These are phyloP conservation scores for Lantana camara DNA, from an alignment of 257 asterid genomes.

Conservation along the genomic window DNA sequence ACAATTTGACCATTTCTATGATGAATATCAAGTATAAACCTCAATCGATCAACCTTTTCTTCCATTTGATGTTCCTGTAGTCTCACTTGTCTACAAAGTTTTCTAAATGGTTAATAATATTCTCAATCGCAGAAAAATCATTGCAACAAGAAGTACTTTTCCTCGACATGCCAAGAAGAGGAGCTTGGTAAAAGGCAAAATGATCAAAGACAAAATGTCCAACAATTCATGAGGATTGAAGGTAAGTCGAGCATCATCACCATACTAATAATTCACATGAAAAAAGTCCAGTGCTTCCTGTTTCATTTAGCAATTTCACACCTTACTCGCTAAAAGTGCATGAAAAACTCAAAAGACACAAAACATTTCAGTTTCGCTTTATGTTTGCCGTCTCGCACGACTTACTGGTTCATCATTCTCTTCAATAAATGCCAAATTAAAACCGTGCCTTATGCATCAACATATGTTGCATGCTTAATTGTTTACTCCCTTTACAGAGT, in stretches of 20 bases:
- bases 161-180: constrained; percentile 35
- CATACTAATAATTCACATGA: constrained; percentile 13
- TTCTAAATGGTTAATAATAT: constrained; percentile 17
- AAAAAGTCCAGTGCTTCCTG: background rate
- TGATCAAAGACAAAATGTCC: constrained; percentile 63
- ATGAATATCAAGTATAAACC: constrained; percentile 59
- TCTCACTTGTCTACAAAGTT: background rate
- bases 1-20: constrained; percentile 49
- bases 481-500: constrained; percentile 47
- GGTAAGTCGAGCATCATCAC: constrained; percentile 50
- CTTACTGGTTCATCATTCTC: background rate
- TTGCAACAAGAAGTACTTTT: constrained; percentile 31
- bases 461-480: background rate
- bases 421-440: background rate
- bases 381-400: background rate
- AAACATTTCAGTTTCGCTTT: background rate
- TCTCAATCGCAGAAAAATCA: constrained; percentile 45
- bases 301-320: constrained; percentile 1
- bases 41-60: background rate
- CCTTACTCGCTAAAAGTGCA: background rate
- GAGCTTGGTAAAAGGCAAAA: constrained; percentile 40
- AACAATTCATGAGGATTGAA: constrained; percentile 83
- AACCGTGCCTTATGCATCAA: constrained; percentile 11
- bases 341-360: background rate
- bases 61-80: background rate